These are phyloP conservation scores for Xylona heveae DNA, from an alignment of 495 filamentous ascomycete genomes.

Conservation along the genomic window DNA sequence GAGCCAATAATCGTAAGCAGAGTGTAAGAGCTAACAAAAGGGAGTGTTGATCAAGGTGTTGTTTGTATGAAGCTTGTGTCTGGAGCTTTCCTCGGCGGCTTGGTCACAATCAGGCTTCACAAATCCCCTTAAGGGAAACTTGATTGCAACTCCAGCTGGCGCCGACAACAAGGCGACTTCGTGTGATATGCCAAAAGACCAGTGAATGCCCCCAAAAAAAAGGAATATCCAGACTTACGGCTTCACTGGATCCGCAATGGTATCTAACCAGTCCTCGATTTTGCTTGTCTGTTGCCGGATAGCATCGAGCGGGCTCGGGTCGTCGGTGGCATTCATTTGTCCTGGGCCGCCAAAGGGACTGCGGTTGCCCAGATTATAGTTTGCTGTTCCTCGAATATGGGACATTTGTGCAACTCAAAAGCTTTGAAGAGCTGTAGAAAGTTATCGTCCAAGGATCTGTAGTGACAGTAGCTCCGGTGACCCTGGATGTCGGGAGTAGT, in stretches of 20 bases:
- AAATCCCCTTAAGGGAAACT: no score
- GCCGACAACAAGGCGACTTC: no score
- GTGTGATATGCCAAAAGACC: no score
- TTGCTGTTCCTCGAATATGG: constrained; percentile 89
- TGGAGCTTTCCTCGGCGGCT: no score
- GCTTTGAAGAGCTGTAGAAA: constrained; percentile 2
- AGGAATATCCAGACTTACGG: constrained; percentile 87
- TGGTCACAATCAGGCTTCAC: no score
- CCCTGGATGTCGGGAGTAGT: no score
- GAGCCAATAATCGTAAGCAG: neutral
- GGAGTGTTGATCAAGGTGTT: neutral
- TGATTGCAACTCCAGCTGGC: no score
- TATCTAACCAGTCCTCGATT: constrained; percentile 90
- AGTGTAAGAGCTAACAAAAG: neutral
- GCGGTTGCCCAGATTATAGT: constrained; percentile 76
- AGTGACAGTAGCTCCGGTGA: constrained; percentile 4
- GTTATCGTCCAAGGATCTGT: constrained; percentile 5
- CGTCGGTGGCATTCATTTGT: constrained; percentile 37
- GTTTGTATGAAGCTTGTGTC: neutral
- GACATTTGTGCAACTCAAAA: constrained; percentile 38
- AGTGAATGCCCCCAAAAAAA: no score
- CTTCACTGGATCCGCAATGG: constrained; percentile 73
- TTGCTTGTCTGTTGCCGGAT: constrained; percentile 92
- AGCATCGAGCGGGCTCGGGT: constrained; percentile 73
- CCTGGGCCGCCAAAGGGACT: constrained; percentile 48